Conservation (phyloP, 2,329 filamentous ascomycete species). For the Onygena corvina region DNA sequence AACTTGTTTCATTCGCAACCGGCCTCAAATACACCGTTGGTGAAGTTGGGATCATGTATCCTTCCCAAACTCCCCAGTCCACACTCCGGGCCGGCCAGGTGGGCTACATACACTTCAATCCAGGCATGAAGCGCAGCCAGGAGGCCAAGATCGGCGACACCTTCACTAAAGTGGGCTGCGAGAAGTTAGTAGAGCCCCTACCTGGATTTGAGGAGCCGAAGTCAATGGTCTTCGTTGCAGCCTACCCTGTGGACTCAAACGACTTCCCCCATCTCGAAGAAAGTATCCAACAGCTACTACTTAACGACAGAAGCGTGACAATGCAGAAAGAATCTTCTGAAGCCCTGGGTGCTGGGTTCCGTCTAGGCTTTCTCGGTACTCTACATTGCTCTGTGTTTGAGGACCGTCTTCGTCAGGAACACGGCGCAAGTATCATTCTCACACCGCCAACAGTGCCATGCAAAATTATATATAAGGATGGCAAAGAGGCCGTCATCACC, state of each 20-base stretch:
- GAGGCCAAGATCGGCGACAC: slow-evolving; percentile 96
- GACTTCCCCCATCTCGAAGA: slow-evolving; percentile 82
- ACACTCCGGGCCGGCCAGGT: slow-evolving; percentile 82
- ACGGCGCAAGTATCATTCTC: slow-evolving; percentile 89
- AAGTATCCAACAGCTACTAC: slow-evolving; percentile 81
- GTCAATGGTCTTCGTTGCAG: slow-evolving; percentile 96
- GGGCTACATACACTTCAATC: slow-evolving; percentile 94
- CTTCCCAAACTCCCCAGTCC: slow-evolving; percentile 68
- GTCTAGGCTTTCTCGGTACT: slow-evolving; percentile 88
- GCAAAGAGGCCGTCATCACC: slow-evolving; percentile 64
- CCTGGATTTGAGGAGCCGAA: slow-evolving; percentile 95
- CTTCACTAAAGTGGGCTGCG: slow-evolving; percentile 68
- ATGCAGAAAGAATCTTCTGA: slow-evolving; percentile 90
- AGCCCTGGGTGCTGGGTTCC: slow-evolving; percentile 85
- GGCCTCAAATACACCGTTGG: slow-evolving; percentile 83
- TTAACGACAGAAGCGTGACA: slow-evolving; percentile 92
- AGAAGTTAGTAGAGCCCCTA: slow-evolving; percentile 64
- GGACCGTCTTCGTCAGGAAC: slow-evolving; percentile 84
- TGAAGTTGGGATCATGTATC: slow-evolving; percentile 95
- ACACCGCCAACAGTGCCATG: slow-evolving; percentile 92
- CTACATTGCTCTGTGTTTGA: slow-evolving; percentile 98
- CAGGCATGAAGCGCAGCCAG: slow-evolving; percentile 92
- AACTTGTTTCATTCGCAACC: slow-evolving; percentile 77
- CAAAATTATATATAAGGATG: slow-evolving; percentile 66
- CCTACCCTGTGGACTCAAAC: slow-evolving; percentile 82